Evolutionary conservation across 176 grass and related monocot species (phyloP).

Genomic region (Eragrostis nindensis): DNA sequence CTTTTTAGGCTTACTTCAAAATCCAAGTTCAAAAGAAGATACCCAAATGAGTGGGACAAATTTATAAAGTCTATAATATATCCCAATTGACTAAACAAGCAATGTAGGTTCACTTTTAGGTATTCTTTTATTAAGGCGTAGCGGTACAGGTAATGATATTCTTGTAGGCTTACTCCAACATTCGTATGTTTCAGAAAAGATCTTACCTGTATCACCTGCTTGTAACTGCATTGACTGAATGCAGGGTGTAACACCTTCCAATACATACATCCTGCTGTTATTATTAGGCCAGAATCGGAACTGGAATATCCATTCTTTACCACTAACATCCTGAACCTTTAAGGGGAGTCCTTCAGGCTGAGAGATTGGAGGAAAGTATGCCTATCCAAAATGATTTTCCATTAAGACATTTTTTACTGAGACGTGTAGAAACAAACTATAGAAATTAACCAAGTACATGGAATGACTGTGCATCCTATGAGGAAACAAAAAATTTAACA

Average conservation of each 20-base stretch:
- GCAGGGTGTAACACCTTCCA: conserved; percentile 98
- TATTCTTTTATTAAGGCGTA: background rate
- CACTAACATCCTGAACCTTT: conserved; percentile 91
- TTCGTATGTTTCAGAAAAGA: conserved; percentile 14
- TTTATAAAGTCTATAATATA: background rate
- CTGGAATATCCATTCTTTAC: conserved; percentile 98
- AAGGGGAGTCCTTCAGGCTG: conserved; percentile 95
- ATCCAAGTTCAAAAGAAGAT: background rate
- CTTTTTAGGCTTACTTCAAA: background rate
- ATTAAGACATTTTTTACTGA: background rate
- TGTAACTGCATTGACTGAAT: conserved; percentile 98
- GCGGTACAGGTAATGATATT: background rate
- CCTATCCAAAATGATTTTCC: conserved; percentile 50
- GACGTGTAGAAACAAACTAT: background rate
- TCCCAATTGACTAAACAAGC: background rate
- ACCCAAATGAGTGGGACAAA: background rate
- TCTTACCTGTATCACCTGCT: conserved; percentile 92
- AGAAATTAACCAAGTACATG: background rate
- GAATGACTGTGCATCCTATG: background rate
- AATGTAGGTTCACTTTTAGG: background rate
- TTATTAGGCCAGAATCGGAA: conserved; percentile 99
- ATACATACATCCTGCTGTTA: conserved; percentile 99
- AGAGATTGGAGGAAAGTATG: conserved; percentile 94
- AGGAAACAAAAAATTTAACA: background rate
- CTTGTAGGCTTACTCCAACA: conserved; percentile 11